Conservation (phyloP, 352 stramenopile species). For the Globisporangium recalcitrans region DNA sequence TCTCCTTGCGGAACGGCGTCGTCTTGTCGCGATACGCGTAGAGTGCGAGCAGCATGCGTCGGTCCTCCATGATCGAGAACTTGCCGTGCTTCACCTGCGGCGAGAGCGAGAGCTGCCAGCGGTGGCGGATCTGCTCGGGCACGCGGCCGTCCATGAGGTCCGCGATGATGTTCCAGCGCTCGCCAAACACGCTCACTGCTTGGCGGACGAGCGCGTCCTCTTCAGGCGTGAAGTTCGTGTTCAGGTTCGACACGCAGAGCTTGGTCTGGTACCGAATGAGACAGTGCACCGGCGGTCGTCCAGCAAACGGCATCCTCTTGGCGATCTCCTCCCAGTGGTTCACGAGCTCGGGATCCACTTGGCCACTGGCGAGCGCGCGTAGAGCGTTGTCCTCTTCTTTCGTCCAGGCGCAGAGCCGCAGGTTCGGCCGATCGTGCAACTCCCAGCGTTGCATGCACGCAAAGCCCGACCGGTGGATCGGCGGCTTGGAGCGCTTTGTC, state of each 20-base stretch:
- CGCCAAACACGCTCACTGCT: constrained; percentile 61
- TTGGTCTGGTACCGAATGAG: constrained; percentile 53
- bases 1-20: constrained; percentile 40
- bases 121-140: constrained; percentile 68
- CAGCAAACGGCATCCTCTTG: constrained; percentile 34
- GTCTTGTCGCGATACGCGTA: constrained; percentile 42
- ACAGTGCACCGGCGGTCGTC: constrained; percentile 47
- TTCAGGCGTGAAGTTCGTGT: constrained; percentile 39
- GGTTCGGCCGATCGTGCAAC: constrained; percentile 49
- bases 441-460: constrained; percentile 74
- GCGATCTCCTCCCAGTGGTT: constrained; percentile 54
- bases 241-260: constrained; percentile 35
- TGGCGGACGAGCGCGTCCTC: constrained; percentile 48
- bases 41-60: constrained; percentile 52
- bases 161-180: constrained; percentile 75
- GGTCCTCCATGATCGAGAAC: constrained; percentile 69
- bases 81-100: constrained; percentile 62
- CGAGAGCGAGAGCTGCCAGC: constrained; percentile 63
- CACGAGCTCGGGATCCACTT: constrained; percentile 30
- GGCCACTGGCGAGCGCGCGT: constrained; percentile 32
- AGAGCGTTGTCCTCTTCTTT: constrained; percentile 47
- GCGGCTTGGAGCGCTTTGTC: constrained; percentile 21
- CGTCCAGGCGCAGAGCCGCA: constrained; percentile 51
- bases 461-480: constrained; percentile 59
- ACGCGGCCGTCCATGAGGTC: constrained; percentile 70